These are phyloP conservation scores for Fusarium sterilihyphosum DNA, from an alignment of 2,329 filamentous ascomycete genomes.

Conservation along the genomic window DNA sequence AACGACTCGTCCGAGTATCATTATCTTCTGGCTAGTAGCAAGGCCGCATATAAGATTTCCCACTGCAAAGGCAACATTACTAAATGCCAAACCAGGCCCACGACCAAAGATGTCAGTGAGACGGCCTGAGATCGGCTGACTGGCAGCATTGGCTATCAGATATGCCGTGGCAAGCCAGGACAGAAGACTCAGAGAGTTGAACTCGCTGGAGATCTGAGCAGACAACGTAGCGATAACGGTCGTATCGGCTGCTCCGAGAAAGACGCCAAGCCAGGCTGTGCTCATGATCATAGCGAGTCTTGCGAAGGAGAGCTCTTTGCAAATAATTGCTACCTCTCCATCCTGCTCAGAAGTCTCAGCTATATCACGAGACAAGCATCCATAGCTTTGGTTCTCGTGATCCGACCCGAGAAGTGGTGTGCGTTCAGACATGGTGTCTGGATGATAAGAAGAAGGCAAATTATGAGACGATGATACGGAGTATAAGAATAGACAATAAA, in stretches of 20 bases:
- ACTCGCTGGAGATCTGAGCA: slow-evolving; percentile 80
- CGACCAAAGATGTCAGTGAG: slow-evolving; percentile 85
- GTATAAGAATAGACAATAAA: background rate
- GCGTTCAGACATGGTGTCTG: background rate
- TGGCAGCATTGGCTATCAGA: slow-evolving; percentile 79
- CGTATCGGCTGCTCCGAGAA: slow-evolving; percentile 69
- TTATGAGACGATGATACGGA: background rate
- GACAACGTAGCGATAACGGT: slow-evolving; percentile 84
- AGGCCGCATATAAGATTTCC: slow-evolving; percentile 82
- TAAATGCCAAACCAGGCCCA: slow-evolving; percentile 75
- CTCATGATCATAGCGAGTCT: background rate
- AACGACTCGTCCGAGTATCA: slow-evolving; percentile 77
- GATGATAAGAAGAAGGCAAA: background rate
- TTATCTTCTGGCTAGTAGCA: slow-evolving; percentile 67
- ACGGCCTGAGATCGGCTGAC: slow-evolving; percentile 73
- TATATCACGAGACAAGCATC: background rate
- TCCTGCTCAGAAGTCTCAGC: background rate
- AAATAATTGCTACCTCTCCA: background rate
- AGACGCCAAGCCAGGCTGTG: slow-evolving; percentile 39
- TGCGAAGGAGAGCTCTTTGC: background rate
- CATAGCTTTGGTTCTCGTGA: background rate
- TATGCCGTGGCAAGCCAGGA: slow-evolving; percentile 86
- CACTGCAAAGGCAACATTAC: slow-evolving; percentile 75
- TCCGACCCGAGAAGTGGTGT: background rate
- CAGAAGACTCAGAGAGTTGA: slow-evolving; percentile 77